Base-by-base conservation (phyloP, 225 moss, liverwort and hornwort species). In the Asterella californica region DNA sequence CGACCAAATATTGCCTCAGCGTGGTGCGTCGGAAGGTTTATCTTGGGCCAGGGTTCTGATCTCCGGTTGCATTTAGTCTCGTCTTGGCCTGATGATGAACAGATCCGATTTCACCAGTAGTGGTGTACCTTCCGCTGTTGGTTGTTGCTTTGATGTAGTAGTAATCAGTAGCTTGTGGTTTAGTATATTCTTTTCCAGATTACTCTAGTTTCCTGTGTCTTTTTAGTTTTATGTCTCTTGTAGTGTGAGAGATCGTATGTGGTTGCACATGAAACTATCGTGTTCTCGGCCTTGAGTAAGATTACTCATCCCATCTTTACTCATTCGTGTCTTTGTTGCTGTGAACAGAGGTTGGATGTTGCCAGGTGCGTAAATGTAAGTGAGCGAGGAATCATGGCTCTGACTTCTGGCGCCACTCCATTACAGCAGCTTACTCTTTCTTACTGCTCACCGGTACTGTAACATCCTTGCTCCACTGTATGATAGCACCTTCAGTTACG, bases 371-470 rank as follows among this genome's bases (percentile, higher is more conserved):
- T 70, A 38, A 86, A 83, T 29, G 81, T 86, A 7, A 86, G 81
- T 49, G 83, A 81, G 29, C 77, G 36, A 69, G 86, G 86, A 19
- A 83, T 86, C 53, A 62, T 62, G 68, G 86, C 83, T 29, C 59
- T 86, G 78, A 83, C 86, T 12, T 80, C 61, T 65, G 78, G 36
- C 70, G 81, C 65, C 32, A 77, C 72, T 22, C 75, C 77, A 45
- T 67, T 86, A 50, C 83, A 83, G 62, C 81, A 83, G 57, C 83
- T 86, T 49, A 81, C 81, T 54, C 83, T 86, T 12, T 83, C 86
- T 0, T 81, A 86, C 34, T 83, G 81, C 37, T 69, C 77, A 49
- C 86, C 86, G 83, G 86, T 86, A 79, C 38, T 70, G 38, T 19
- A 10, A 70, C 38, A 70, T 21, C 30, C 69, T 24, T 70, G 30